These are phyloP conservation scores for Euphorbia tirucalli DNA, from an alignment of 345 rosid genomes.

Conservation along the genomic window DNA sequence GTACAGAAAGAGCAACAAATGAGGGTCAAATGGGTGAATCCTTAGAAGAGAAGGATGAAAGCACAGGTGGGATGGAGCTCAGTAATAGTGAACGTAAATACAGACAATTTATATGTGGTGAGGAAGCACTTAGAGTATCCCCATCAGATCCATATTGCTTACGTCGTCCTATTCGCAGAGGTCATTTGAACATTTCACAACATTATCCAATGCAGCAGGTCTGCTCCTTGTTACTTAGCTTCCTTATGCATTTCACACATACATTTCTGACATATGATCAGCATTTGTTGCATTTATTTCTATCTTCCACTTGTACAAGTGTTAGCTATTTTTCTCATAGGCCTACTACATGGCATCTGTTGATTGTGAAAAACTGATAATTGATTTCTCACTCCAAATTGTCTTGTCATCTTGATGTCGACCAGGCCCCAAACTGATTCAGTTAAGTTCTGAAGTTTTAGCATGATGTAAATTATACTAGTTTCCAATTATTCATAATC, in stretches of 20 bases:
- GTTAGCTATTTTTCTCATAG: too few species aligned
- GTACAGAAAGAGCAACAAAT: constrained; percentile 50
- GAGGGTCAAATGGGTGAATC: constrained; percentile 33
- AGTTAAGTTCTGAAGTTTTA: constrained; percentile 3
- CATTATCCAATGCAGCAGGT: constrained; percentile 88
- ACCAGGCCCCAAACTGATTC: not conserved
- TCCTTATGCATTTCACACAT: not conserved
- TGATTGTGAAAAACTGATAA: not conserved
- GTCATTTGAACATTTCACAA: constrained; percentile 83
- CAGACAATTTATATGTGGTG: constrained; percentile 65
- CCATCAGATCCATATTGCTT: constrained; percentile 75
- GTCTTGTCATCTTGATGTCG: not conserved
- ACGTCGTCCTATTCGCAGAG: constrained; percentile 81
- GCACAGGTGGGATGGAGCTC: constrained; percentile 31
- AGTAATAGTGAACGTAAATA: constrained; percentile 43
- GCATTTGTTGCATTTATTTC: not conserved
- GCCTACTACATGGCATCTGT: too few species aligned
- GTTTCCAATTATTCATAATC: not conserved
- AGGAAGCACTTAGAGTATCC: constrained; percentile 77
- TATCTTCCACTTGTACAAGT: not conserved
- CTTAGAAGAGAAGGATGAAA: constrained; percentile 33
- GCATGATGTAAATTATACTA: not conserved
- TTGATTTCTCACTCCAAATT: not conserved
- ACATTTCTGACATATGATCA: not conserved
- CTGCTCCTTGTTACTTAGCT: constrained; percentile 10